phyloP scores from a whole-genome alignment of 2,329 filamentous ascomycete species.

The Colletotrichum falcatum region DNA sequence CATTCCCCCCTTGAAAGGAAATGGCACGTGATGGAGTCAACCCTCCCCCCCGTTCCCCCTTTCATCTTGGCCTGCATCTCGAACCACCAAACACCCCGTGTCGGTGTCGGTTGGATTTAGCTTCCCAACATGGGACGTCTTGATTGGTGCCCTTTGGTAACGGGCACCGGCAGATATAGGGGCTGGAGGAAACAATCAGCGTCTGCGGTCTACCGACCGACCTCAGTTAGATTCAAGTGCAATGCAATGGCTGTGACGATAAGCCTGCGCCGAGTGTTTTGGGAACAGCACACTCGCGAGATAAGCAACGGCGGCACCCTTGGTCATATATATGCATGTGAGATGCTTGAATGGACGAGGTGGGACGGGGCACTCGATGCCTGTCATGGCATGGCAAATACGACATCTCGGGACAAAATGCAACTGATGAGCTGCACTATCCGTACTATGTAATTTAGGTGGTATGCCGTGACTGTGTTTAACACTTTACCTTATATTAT shows the following conservation, averaged over 20 bases:
- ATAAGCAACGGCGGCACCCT: neutral
- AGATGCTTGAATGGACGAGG: neutral
- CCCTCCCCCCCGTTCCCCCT: too few species aligned
- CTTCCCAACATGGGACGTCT: neutral
- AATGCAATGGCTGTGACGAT: slow-evolving; percentile 1
- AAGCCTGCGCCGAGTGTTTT: slow-evolving; percentile 1
- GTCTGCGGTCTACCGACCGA: neutral
- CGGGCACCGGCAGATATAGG: slow-evolving; percentile 35
- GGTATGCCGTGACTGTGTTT: neutral
- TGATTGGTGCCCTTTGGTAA: slow-evolving; percentile 30
- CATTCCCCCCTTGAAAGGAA: neutral
- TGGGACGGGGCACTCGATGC: neutral
- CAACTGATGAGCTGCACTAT: neutral
- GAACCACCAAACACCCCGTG: slow-evolving; percentile 10
- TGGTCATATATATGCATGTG: too few species aligned
- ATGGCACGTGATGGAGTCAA: slow-evolving; percentile 16
- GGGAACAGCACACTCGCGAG: neutral
- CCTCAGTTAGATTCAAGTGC: neutral
- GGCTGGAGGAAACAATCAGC: slow-evolving; percentile 9
- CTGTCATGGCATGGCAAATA: neutral
- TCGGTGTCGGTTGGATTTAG: slow-evolving; percentile 9
- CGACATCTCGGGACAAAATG: neutral
- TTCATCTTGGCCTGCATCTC: slow-evolving; percentile 32
- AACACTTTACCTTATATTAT: neutral
- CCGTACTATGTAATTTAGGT: too few species aligned